Conservation (phyloP, 2,329 filamentous ascomycete genomes). For the Venturia nashicola region DNA sequence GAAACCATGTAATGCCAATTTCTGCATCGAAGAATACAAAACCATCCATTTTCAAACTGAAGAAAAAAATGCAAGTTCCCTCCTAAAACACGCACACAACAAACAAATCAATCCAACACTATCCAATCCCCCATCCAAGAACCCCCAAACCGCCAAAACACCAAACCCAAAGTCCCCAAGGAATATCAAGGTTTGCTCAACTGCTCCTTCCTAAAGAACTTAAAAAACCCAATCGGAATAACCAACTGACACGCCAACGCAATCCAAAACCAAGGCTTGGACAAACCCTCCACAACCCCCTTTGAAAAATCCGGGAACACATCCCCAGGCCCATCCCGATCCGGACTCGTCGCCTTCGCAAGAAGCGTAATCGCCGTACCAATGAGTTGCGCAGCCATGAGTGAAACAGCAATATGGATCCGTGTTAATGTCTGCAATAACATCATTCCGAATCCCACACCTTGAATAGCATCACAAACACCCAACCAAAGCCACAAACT, state of each 20-base stretch:
- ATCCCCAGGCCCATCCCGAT: conserved; percentile 46
- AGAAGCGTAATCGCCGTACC: conserved; percentile 51
- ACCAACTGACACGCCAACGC: conserved; percentile 43
- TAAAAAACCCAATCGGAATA: conserved; percentile 45
- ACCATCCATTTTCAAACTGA: no score
- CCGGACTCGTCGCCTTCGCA: conserved; percentile 47
- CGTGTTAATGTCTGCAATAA: conserved; percentile 52
- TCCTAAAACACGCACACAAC: no score
- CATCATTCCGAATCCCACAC: conserved; percentile 57
- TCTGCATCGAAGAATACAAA: no score
- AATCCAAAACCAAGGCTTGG: conserved; percentile 50
- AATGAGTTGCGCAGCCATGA: conserved; percentile 49
- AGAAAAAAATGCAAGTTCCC: no score
- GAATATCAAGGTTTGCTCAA: conserved; percentile 36
- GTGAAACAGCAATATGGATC: conserved; percentile 50
- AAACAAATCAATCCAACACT: no score
- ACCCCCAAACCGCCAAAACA: no score
- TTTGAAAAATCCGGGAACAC: conserved; percentile 44
- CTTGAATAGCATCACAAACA: conserved; percentile 51
- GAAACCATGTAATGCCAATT: no score
- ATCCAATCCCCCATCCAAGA: no score
- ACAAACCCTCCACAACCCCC: conserved; percentile 34
- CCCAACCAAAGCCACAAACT: conserved; percentile 56
- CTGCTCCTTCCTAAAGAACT: conserved; percentile 47
- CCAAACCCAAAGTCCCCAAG: not conserved